Conservation (phyloP, 208 protist genomes). For the Leishmania braziliensis region DNA sequence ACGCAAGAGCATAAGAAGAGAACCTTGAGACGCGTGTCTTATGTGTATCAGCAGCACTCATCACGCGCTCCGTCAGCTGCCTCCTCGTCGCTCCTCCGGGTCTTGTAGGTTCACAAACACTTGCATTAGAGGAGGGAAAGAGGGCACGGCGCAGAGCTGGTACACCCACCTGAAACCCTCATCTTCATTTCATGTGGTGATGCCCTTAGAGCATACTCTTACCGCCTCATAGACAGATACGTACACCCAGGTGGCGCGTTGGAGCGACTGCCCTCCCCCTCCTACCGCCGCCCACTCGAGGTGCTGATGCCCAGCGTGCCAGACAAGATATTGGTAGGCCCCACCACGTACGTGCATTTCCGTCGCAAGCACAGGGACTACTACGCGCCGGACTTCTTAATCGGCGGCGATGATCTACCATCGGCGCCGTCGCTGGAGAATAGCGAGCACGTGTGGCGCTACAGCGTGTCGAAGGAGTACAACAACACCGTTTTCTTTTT, state of each 20-base stretch:
- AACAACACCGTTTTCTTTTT: constrained; percentile 68
- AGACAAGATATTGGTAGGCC: constrained; percentile 50
- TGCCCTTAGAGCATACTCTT: not conserved
- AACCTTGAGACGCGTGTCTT: not conserved
- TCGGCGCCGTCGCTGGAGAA: constrained; percentile 14
- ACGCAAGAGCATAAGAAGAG: not conserved
- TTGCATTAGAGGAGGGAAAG: not conserved
- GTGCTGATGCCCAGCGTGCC: constrained; percentile 34
- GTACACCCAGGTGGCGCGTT: not conserved
- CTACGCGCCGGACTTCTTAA: constrained; percentile 50
- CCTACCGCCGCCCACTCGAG: not conserved
- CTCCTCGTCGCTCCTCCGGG: not conserved
- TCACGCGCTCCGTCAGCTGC: not conserved
- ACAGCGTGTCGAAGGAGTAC: constrained; percentile 53
- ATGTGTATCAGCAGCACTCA: not conserved
- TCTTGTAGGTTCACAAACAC: not conserved
- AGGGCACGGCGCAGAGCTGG: not conserved
- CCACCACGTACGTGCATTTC: constrained; percentile 57
- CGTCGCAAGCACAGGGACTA: constrained; percentile 41
- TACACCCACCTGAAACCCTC: not conserved
- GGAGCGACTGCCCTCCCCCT: not conserved
- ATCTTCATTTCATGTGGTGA: not conserved
- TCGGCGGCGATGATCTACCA: not conserved
- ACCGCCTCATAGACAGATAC: not conserved
- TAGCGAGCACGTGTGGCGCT: constrained; percentile 51